Conservation (phyloP, 1,284 basidiomycete species). For the Blastosporella zonata region DNA sequence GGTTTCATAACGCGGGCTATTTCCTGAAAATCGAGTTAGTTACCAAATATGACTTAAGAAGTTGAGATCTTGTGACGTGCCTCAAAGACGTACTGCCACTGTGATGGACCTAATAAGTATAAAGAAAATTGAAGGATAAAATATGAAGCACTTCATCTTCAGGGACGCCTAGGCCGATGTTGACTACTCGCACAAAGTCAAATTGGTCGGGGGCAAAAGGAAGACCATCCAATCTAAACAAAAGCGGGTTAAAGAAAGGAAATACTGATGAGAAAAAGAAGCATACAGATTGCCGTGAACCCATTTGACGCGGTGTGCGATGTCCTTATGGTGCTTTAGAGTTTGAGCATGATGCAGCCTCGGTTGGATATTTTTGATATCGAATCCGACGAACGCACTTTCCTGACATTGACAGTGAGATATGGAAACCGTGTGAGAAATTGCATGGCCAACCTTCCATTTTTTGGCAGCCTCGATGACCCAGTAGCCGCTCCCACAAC, state of each 20-base stretch:
- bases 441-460: constrained; percentile 52
- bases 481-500: constrained; percentile 81
- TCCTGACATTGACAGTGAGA: constrained; percentile 33
- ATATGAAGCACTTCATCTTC: constrained; percentile 57
- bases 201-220: constrained; percentile 58
- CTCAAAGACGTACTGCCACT: constrained; percentile 52
- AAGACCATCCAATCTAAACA: constrained; percentile 53
- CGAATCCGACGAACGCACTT: constrained; percentile 57
- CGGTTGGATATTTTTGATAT: constrained; percentile 57
- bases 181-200: constrained; percentile 61
- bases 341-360: constrained; percentile 31
- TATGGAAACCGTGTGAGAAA: not conserved
- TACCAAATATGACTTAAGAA: constrained; percentile 7
- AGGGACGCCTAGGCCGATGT: constrained; percentile 64
- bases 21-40: constrained; percentile 43
- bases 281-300: constrained; percentile 64
- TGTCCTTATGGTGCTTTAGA: constrained; percentile 30
- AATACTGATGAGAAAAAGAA: constrained; percentile 1
- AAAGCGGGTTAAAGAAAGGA: constrained; percentile 7
- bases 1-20: constrained; percentile 59
- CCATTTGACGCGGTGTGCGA: constrained; percentile 58
- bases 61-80: constrained; percentile 30
- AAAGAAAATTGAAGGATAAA: constrained; percentile 2
- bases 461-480: constrained; percentile 59
- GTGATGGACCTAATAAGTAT: constrained; percentile 9